Evolutionary conservation across 2,329 filamentous ascomycete genomes (phyloP).

Genomic region (Ophiostoma australiae): DNA sequence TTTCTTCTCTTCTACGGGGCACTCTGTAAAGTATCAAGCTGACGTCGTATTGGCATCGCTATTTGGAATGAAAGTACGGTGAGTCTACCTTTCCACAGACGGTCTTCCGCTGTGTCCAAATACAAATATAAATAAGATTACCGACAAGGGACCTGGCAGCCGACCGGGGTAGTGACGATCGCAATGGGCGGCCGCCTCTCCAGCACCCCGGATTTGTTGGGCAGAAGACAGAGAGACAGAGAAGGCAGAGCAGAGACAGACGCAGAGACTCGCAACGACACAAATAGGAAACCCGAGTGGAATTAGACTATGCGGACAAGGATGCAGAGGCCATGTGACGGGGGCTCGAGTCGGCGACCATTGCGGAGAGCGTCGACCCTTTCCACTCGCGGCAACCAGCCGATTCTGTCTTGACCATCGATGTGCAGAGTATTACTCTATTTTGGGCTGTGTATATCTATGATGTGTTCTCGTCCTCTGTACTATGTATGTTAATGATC

Average conservation of each 20-base stretch:
- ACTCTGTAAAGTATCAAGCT: not conserved
- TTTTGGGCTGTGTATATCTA: too few species aligned
- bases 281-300: too few species aligned
- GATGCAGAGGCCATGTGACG: not conserved
- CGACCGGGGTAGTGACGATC: constrained; percentile 1
- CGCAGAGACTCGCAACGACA: too few species aligned
- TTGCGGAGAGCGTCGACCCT: not conserved
- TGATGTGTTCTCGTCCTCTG: too few species aligned
- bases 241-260: too few species aligned
- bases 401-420: not conserved
- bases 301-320: not conserved
- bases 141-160: not conserved
- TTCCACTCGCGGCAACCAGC: constrained; percentile 11
- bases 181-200: constrained; percentile 3
- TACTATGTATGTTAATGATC: too few species aligned
- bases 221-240: too few species aligned
- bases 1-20: not conserved
- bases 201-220: not conserved
- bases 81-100: not conserved
- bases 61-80: not conserved
- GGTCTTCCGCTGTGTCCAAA: not conserved
- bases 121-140: not conserved
- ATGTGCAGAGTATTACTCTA: too few species aligned
- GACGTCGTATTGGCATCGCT: not conserved
- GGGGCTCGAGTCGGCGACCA: not conserved